These are phyloP conservation scores for Podospora fimiseda DNA, from an alignment of 495 filamentous ascomycete genomes.

Conservation along the genomic window DNA sequence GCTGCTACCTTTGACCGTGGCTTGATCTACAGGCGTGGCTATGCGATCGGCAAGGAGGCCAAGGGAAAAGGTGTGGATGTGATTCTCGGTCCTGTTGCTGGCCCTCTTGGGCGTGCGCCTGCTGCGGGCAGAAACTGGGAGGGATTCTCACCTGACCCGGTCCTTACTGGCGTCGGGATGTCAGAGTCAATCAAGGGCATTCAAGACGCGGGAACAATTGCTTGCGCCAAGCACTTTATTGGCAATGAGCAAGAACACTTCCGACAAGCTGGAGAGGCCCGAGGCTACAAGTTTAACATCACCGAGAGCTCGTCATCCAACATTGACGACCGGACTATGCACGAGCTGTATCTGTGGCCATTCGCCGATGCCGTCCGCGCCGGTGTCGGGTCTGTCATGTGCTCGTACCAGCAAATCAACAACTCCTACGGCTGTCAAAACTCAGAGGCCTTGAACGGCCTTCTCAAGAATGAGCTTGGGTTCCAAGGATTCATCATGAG, in stretches of 20 bases:
- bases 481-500: conserved; percentile 95
- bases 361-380: conserved; percentile 39
- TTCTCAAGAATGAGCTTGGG: conserved; percentile 85
- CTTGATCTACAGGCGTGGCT: conserved; percentile 68
- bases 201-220: conserved; percentile 74
- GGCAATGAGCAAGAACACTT: conserved; percentile 77
- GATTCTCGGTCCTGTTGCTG: conserved; percentile 82
- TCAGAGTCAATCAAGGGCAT: conserved; percentile 72
- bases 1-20: conserved; percentile 69
- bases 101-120: conserved; percentile 69
- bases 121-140: conserved; percentile 91
- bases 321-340: conserved; percentile 88
- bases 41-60: conserved; percentile 75
- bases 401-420: conserved; percentile 89
- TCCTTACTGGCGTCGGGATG: conserved; percentile 67
- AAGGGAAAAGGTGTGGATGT: conserved; percentile 79
- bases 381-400: conserved; percentile 85
- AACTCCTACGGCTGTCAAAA: conserved; percentile 83
- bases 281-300: conserved; percentile 58
- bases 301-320: conserved; percentile 66
- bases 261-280: conserved; percentile 62
- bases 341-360: conserved; percentile 86
- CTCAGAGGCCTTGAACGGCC: conserved; percentile 68
- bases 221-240: conserved; percentile 78
- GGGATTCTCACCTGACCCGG: conserved; percentile 68